Base-by-base conservation (phyloP, 2,329 filamentous ascomycete genomes). In the Epichloe scottii region DNA sequence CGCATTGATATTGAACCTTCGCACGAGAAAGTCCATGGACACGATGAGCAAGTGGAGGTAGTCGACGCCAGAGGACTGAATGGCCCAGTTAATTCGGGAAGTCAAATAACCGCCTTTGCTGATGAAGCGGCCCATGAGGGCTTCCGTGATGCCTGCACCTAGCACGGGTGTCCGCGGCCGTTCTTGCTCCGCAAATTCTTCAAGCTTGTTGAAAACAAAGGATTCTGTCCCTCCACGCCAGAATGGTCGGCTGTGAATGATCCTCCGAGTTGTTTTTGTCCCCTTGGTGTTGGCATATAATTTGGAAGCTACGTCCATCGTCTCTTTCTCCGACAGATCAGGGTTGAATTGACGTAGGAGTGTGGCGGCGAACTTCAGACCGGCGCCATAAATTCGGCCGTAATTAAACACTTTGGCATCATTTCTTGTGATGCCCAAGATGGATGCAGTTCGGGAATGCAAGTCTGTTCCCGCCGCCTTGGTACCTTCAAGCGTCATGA, bases 341-440 rank as follows among this genome's bases (percentile, higher is more conserved):
- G 91, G 89, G 60, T 97, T 96, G 71, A 98, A 98, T 62, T 97
- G 93, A 7, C 90, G 81, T 2, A 98, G 77, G 2, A 98, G 74
- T 10, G 88, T 94, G 2, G 86, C 83, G 0, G 93, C 93, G 63
- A 98, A 98, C 59, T 89, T 95, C 48, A 97, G 72, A 0, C 93
- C 94, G 4, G 93, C 94, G n/a, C 93, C 94, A 62, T 98, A 98
- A 46, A 98, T 98, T 40, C 94, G 87, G 7, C 94, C 94, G 60
- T 98, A 98, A 66, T 98, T 98, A 75, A 98, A 98, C 1, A 98
- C 82, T 64, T 98, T 98, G 53, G 93, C 93, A 61, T 96, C 83
- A 61, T 96, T 96, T 54, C 93, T 80, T 2, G 89, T 94, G 54
- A 98, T 98, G 6, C 90, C 91, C 2, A 98, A 69, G 52, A 98